Evolutionary conservation across 129 eudicot species (phyloP).

Genomic region (carrot (Daucus carota)): DH1_v3.0 NC_030382.2:25044001-25044500

Average conservation of each 20-base stretch:
- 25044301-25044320: neutral
- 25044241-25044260: neutral
- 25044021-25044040: neutral
- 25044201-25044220: neutral
- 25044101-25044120: neutral
- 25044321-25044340: neutral
- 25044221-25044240: neutral
- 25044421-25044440: neutral
- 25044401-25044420: neutral
- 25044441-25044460: neutral
- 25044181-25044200: constrained; percentile 3
- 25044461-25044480: neutral
- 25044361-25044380: neutral
- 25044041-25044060: neutral
- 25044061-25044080: neutral
- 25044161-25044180: constrained; percentile 3
- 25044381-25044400: neutral
- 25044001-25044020: neutral
- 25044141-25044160: neutral
- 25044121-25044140: neutral
- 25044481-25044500: neutral
- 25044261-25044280: neutral
- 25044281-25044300: neutral
- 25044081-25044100: neutral
- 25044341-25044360: neutral